Conservation (phyloP, 139 green algal genomes). For the Raphidocelis subcapitata region DNA sequence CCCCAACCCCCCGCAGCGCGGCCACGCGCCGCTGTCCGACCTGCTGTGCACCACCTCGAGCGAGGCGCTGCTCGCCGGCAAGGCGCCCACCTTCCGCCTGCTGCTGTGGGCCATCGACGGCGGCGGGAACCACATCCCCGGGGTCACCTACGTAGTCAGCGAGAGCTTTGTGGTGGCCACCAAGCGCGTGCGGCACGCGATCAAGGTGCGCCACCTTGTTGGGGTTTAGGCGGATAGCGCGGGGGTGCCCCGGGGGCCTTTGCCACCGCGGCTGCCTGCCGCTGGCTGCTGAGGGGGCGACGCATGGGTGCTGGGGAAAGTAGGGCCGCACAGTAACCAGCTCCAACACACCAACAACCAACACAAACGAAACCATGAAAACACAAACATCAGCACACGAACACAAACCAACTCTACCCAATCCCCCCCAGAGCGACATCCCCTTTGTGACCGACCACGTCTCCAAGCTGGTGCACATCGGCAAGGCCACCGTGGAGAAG, state of each 20-base stretch:
- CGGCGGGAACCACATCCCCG: neutral
- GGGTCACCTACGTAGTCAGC: constrained; percentile 57
- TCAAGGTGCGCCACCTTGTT: constrained; percentile 30
- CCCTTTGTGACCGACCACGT: constrained; percentile 48
- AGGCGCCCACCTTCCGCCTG: constrained; percentile 64
- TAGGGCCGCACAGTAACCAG: too few relatives aligned
- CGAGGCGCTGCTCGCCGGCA: constrained; percentile 59
- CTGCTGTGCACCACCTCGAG: constrained; percentile 56
- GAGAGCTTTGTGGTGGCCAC: constrained; percentile 66
- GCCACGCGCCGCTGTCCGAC: constrained; percentile 44
- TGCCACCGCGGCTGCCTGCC: too few relatives aligned
- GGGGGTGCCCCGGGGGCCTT: too few relatives aligned
- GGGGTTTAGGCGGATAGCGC: too few relatives aligned
- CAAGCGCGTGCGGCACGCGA: constrained; percentile 64
- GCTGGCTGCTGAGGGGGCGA: too few relatives aligned
- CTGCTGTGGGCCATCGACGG: constrained; percentile 57
- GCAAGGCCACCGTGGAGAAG: constrained; percentile 62
- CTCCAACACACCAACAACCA: too few relatives aligned
- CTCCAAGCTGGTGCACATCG: constrained; percentile 63
- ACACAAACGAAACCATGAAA: too few relatives aligned
- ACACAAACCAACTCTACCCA: too few relatives aligned
- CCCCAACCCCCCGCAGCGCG: constrained; percentile 26
- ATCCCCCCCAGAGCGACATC: constrained; percentile 43
- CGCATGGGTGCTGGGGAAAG: too few relatives aligned
- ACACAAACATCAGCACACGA: too few relatives aligned